Evolutionary conservation across 305 asterid genomes (phyloP).

Genomic region (Galium porrigens): DNA sequence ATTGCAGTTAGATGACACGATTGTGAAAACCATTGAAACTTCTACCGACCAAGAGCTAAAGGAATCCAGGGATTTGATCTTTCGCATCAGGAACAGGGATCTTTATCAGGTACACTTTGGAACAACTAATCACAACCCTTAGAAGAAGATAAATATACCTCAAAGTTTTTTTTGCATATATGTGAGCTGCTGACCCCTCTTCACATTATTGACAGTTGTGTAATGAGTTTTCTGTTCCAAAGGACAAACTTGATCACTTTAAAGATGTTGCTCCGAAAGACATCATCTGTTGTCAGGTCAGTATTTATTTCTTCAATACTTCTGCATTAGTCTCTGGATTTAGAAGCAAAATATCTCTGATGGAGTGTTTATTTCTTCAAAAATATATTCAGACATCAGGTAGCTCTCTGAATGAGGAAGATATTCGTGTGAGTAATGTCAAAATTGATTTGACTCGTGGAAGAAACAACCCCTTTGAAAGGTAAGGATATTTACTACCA

Average conservation of each 20-base stretch:
- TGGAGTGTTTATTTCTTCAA: conserved; percentile 26
- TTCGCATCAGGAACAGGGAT: conserved; percentile 69
- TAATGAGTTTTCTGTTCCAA: conserved; percentile 83
- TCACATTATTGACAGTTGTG: conserved; percentile 42
- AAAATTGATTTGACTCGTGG: conserved; percentile 74
- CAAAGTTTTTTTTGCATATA: background rate
- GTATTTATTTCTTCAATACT: conserved; percentile 14
- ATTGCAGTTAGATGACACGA: conserved; percentile 73
- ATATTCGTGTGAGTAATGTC: conserved; percentile 57
- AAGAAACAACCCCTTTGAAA: conserved; percentile 56
- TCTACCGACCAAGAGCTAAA: conserved; percentile 43
- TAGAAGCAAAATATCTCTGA: conserved; percentile 17
- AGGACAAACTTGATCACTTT: conserved; percentile 51
- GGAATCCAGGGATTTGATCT: conserved; percentile 75
- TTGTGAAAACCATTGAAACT: conserved; percentile 62
- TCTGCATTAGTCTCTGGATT: background rate
- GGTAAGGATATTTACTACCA: conserved; percentile 26
- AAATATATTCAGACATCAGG: conserved; percentile 21
- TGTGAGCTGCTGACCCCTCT: background rate
- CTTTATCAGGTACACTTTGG: conserved; percentile 52
- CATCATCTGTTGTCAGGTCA: conserved; percentile 81
- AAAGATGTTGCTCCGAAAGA: conserved; percentile 59
- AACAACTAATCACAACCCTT: background rate
- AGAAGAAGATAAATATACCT: background rate
- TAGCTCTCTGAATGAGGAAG: conserved; percentile 47